A percentile compares a stretch with the other conserved stretches of the same genome.
phyloP scores from a whole-genome alignment of 2,329 filamentous ascomycete genomes.

The Phialemoniopsis sp. region DNA sequence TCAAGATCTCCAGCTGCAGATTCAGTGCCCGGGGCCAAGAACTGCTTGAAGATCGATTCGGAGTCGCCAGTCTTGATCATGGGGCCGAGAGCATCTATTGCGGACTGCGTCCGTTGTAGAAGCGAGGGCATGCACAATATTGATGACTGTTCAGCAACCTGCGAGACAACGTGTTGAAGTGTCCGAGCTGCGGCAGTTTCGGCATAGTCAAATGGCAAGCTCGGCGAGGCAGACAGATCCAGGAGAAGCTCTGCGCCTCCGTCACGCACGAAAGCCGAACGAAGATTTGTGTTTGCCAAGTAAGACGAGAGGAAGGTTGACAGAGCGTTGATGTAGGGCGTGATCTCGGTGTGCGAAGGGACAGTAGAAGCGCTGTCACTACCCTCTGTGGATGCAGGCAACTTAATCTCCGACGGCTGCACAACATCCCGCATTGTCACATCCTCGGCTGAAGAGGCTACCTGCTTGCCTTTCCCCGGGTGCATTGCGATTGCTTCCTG shows the following conservation, averaged over 20 bases:
- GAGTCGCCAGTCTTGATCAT: conserved; percentile 35
- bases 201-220: conserved; percentile 70
- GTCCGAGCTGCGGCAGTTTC: conserved; percentile 64
- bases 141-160: conserved; percentile 76
- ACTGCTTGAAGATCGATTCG: conserved; percentile 66
- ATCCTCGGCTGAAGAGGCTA: conserved; percentile 38
- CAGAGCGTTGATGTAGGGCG: conserved; percentile 70
- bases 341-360: conserved; percentile 34
- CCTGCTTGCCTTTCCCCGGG: conserved; percentile 33
- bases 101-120: conserved; percentile 66
- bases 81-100: conserved; percentile 63
- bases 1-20: conserved; percentile 28
- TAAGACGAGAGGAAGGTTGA: conserved; percentile 73
- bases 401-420: conserved; percentile 15
- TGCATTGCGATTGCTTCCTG: conserved; percentile 4
- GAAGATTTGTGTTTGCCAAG: conserved; percentile 69
- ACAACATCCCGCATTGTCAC: conserved; percentile 61
- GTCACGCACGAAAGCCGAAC: conserved; percentile 67
- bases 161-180: conserved; percentile 69
- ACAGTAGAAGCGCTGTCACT: conserved; percentile 10
- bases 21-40: conserved; percentile 38
- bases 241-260: conserved; percentile 82
- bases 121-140: conserved; percentile 79
- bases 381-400: conserved; percentile 12
- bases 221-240: conserved; percentile 78